Percentiles rank a stretch among this genome's conserved stretches.
These are phyloP conservation scores for Pilasporangium apinafurcum DNA, from an alignment of 352 stramenopile genomes.

Conservation along the genomic window DNA sequence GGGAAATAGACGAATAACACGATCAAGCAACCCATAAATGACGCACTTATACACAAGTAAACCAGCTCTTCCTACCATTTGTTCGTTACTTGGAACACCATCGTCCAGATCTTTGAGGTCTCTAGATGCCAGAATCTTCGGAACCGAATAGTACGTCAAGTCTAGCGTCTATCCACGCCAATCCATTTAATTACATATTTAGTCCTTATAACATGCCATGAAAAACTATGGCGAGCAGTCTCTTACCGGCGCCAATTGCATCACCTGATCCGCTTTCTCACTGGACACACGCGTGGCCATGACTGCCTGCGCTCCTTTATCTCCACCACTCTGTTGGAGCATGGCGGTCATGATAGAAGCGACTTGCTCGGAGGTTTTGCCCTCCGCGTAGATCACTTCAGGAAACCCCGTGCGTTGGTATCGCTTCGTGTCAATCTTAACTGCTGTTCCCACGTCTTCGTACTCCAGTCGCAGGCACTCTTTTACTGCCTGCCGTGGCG, in stretches of 20 bases:
- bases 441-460: constrained; percentile 41
- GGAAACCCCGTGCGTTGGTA: constrained; percentile 90
- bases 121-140: constrained; percentile 65
- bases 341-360: constrained; percentile 88
- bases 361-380: constrained; percentile 90
- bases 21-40: too few relatives aligned
- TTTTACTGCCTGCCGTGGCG: constrained; percentile 12
- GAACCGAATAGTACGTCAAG: constrained; percentile 58
- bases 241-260: constrained; percentile 28
- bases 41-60: too few relatives aligned
- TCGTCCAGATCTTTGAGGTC: constrained; percentile 2
- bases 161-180: constrained; percentile 14
- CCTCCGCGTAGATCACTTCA: constrained; percentile 93
- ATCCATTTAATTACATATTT: too few relatives aligned
- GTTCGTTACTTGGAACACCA: neutral
- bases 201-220: too few relatives aligned
- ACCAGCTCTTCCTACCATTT: neutral
- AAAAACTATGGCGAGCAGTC: too few relatives aligned
- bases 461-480: constrained; percentile 38
- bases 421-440: constrained; percentile 88
- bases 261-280: constrained; percentile 32
- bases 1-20: too few relatives aligned
- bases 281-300: constrained; percentile 81
- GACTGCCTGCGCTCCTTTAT: constrained; percentile 34
- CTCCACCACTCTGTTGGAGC: constrained; percentile 22